Conservation (phyloP, 352 stramenopile genomes). For the Pythium brassicae region DNA sequence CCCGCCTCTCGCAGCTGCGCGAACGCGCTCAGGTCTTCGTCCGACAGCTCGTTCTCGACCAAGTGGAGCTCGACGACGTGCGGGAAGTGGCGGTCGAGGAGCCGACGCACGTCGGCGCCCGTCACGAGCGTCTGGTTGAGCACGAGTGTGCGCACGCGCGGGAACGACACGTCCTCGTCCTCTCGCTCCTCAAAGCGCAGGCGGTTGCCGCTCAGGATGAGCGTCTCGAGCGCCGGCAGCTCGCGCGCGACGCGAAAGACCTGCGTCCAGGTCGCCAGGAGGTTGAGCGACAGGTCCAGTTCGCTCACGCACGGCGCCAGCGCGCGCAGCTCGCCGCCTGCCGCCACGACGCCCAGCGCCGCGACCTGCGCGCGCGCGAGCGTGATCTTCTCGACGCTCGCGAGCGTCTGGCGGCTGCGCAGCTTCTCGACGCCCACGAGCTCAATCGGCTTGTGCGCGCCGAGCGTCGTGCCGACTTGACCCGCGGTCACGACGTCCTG, state of each 20-base stretch:
- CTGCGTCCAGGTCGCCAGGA: slow-evolving; percentile 52
- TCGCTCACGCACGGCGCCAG: slow-evolving; percentile 60
- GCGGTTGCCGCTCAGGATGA: slow-evolving; percentile 71
- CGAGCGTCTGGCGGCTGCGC: slow-evolving; percentile 25
- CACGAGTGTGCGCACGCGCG: slow-evolving; percentile 57
- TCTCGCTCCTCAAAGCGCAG: slow-evolving; percentile 24
- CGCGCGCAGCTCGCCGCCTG: slow-evolving; percentile 19
- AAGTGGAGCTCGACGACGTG: slow-evolving; percentile 50
- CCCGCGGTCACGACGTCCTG: slow-evolving; percentile 44
- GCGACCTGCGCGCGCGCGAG: slow-evolving; percentile 55
- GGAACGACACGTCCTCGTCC: slow-evolving; percentile 14
- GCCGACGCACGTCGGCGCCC: slow-evolving; percentile 27
- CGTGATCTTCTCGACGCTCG: slow-evolving; percentile 75
- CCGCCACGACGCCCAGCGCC: slow-evolving; percentile 19
- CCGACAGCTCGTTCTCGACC: slow-evolving; percentile 44
- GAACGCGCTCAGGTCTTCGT: slow-evolving; percentile 33
- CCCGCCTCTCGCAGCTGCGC: background rate
- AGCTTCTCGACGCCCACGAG: slow-evolving; percentile 24
- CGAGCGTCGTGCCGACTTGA: slow-evolving; percentile 59
- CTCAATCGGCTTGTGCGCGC: slow-evolving; percentile 71
- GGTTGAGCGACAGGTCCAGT: slow-evolving; percentile 72
- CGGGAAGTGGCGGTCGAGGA: slow-evolving; percentile 55
- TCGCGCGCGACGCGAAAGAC: slow-evolving; percentile 45
- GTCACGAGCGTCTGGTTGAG: slow-evolving; percentile 56
- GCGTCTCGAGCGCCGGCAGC: slow-evolving; percentile 56